Evolutionary conservation across 225 moss, liverwort and hornwort species (phyloP), one percentile per base, ranked within the genome.

Genomic region (Sphagnum contortum): DNA sequence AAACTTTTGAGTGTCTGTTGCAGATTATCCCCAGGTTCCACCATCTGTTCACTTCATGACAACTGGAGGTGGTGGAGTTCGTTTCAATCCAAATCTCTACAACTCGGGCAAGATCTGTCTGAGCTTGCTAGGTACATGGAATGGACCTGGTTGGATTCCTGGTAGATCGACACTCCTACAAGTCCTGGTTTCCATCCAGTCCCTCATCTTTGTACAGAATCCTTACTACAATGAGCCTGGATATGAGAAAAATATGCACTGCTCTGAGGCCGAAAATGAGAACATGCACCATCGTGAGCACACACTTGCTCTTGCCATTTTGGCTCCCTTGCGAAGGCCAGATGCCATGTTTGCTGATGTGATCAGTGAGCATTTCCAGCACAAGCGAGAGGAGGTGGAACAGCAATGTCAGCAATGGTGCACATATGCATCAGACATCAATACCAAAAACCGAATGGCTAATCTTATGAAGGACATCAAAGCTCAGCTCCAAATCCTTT

Each of bases 161-260:
- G 80, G 89, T 64, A 88, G 84, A 63, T 89, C 88, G 9, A 90
- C 90, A 14, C 77, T 94, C 59, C 68, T 90, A 62, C 81, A 94
- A 74, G 90, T 94, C 46, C 70, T 88, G 8, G 90, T 90, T 62
- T 93, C 92, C 10, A 89, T 93, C 12, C 90, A 93, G 56, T 86
- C 84, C 51, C 73, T 90, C 55, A 87, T 87, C 69, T 90, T 90
- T 76, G 88, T 88, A 7, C 72, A 63, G 56, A 86, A 93, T 64
- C 89, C 90, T 29, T 88, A 83, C 65, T 90, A 93, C 67, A 90
- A 93, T 69, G 90, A 90, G 57, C 90, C 86, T 9, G 86, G 87
- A 70, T 79, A 66, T 61, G 89, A 89, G 52, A 75, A 68, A 61
- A 80, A 68, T 55, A 79, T 73, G 55, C 29, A 29, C 29, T 80